Base-by-base conservation (phyloP, 805 yeast species). In the Barnettozyma sucrosica region DNA sequence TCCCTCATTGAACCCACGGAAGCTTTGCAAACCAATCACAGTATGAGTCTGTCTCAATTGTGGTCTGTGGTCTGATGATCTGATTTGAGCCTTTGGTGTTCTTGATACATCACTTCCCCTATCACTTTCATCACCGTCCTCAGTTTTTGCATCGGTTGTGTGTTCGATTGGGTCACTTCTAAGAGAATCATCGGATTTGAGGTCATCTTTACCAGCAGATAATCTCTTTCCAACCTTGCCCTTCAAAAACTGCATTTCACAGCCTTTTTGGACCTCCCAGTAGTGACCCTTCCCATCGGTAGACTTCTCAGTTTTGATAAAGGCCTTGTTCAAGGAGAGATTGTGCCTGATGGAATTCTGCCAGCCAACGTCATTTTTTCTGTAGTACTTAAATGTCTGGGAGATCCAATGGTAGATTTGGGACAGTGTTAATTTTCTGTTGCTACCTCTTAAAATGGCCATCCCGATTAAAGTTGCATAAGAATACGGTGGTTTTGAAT, bases 281-380 rank as follows among this genome's bases (percentile, higher is more conserved):
- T 84, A 92, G 68, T 90, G 96, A 19, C 77, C 77, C 63, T 86
- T 86, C 7, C 92, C 89, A 67, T 85, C 95, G 55, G 85, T 84
- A 11, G 97, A 90, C 64, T 90, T 85, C 55, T 87, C 96, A 20
- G 93, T 83, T 67, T 92, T 92, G 43, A 85, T 75, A 62, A 92
- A 92, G 0, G 97, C 96, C 62, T 93, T 93, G 66, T 92, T 93
- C 57, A 92, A 74, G 11, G 97, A 89, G 26, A 92, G 71, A 56
- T 93, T 92, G 67, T 92, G 99, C 52, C 99, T 81, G 53, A 92
- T 93, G 30, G 97, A 90, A 67, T 92, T 92, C 67, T 92, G 97
- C 99, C 99, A 92, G 24, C 97, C 97, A 10, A 88, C 85, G 56
- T 89, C 96, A 50, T 86, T 85, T 53, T 79, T 80, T 53, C 82